Conservation (phyloP, 495 filamentous ascomycete genomes). For the Neurospora tetrasperma region DNA sequence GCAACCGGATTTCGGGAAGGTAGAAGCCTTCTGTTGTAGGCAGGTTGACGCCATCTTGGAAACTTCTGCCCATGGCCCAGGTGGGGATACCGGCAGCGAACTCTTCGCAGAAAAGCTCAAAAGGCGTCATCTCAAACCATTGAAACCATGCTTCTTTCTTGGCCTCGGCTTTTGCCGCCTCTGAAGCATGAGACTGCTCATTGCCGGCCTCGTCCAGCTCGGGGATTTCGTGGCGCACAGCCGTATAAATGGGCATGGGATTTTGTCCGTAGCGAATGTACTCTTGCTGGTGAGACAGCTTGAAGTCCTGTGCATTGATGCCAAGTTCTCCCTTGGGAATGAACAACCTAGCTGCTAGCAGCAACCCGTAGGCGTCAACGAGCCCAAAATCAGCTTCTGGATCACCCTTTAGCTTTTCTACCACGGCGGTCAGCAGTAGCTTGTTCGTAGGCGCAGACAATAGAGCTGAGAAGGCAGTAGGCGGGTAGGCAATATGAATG, state of each 20-base stretch:
- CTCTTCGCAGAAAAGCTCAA: constrained; percentile 94
- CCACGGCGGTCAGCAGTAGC: constrained; percentile 72
- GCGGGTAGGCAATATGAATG: constrained; percentile 86
- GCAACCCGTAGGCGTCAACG: constrained; percentile 83
- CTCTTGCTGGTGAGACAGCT: constrained; percentile 70
- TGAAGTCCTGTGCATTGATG: constrained; percentile 67
- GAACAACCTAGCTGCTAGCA: constrained; percentile 72
- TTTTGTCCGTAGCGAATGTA: constrained; percentile 66
- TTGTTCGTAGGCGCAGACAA: constrained; percentile 85
- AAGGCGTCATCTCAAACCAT: constrained; percentile 95
- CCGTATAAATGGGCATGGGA: constrained; percentile 88
- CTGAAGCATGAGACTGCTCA: constrained; percentile 31
- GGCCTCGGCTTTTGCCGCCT: constrained; percentile 51
- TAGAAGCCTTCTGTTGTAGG: constrained; percentile 43
- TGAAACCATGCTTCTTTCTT: constrained; percentile 84
- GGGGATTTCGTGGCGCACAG: constrained; percentile 94
- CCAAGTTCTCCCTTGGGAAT: constrained; percentile 77
- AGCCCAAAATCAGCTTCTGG: constrained; percentile 73
- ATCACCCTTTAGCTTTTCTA: constrained; percentile 83
- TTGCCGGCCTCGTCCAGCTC: constrained; percentile 36
- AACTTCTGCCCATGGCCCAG: constrained; percentile 82
- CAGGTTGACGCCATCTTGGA: constrained; percentile 58
- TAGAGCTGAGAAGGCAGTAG: constrained; percentile 63
- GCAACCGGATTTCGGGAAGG: constrained; percentile 71
- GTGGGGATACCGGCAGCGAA: constrained; percentile 80